Percentiles rank a stretch among this genome's conserved stretches.
phyloP scores from a whole-genome alignment of 805 yeast species.

The Starmerella etchellsii region DNA sequence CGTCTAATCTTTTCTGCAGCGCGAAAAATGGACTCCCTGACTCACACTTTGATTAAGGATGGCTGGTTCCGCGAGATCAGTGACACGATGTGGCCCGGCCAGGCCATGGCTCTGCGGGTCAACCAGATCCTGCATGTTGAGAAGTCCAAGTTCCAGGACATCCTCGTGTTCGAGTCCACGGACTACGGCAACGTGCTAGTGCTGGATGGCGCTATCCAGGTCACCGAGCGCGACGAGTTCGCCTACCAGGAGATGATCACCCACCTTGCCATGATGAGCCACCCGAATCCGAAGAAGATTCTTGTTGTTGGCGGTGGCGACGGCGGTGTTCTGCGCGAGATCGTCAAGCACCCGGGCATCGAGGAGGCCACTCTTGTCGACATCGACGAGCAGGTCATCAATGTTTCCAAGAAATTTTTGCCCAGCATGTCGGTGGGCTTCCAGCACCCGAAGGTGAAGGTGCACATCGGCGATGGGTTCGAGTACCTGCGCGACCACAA shows the following conservation, averaged over 20 bases:
- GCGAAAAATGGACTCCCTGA: conserved; percentile 19
- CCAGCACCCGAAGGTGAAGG: conserved; percentile 76
- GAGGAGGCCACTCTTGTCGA: conserved; percentile 89
- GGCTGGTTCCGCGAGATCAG: conserved; percentile 97
- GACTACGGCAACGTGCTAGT: conserved; percentile 93
- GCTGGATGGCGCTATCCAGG: conserved; percentile 89
- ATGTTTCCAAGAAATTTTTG: conserved; percentile 71
- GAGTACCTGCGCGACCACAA: conserved; percentile 76
- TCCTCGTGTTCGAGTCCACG: conserved; percentile 81
- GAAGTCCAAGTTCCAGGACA: conserved; percentile 84
- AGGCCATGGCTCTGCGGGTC: conserved; percentile 85
- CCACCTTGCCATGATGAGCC: conserved; percentile 83
- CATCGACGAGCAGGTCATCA: conserved; percentile 86
- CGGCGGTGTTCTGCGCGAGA: conserved; percentile 94
- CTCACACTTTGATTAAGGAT: conserved; percentile 32
- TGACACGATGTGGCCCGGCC: conserved; percentile 98
- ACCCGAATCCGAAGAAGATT: conserved; percentile 87
- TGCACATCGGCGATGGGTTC: conserved; percentile 95
- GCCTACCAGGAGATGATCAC: conserved; percentile 98
- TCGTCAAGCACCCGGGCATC: conserved; percentile 74
- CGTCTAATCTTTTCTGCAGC: too few species aligned
- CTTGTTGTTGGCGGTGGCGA: conserved; percentile 98
- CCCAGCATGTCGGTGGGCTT: conserved; percentile 80
- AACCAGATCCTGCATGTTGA: conserved; percentile 76
- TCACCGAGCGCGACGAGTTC: conserved; percentile 93